These are phyloP conservation scores for Debaryomycetaceae sp. DNA, from an alignment of 1,139 yeast genomes.

Conservation along the genomic window DNA sequence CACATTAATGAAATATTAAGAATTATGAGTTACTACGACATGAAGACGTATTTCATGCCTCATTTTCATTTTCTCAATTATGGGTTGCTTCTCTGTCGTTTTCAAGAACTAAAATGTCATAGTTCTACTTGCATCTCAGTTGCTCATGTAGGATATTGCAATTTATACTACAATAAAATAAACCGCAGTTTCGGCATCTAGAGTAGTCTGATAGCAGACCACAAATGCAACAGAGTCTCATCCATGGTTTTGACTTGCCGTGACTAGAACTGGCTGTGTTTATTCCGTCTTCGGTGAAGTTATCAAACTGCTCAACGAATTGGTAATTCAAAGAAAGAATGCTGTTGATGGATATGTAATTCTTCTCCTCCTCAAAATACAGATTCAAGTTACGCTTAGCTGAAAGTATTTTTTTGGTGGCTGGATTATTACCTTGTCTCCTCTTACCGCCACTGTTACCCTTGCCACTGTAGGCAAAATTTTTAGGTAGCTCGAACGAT, in stretches of 20 bases:
- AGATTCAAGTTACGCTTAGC: slow-evolving; percentile 44
- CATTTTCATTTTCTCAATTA: too few species aligned
- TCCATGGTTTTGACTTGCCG: slow-evolving; percentile 29
- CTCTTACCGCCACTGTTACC: slow-evolving; percentile 21
- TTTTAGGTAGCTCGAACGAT: slow-evolving; percentile 42
- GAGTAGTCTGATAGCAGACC: slow-evolving; percentile 38
- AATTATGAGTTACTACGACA: too few species aligned
- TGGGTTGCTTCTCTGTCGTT: too few species aligned
- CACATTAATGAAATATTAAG: too few species aligned
- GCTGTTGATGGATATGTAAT: slow-evolving; percentile 40
- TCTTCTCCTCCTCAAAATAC: slow-evolving; percentile 48
- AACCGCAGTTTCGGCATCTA: slow-evolving; percentile 40
- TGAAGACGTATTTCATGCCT: too few species aligned
- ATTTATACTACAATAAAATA: slow-evolving; percentile 39
- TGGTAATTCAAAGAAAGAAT: slow-evolving; percentile 40
- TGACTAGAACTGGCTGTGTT: slow-evolving; percentile 10
- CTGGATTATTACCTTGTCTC: slow-evolving; percentile 43
- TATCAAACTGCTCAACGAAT: slow-evolving; percentile 35
- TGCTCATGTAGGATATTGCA: slow-evolving; percentile 42
- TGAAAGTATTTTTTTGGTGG: slow-evolving; percentile 42
- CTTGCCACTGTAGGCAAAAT: slow-evolving; percentile 31
- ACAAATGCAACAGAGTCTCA: slow-evolving; percentile 43
- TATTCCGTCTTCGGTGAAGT: slow-evolving; percentile 12
- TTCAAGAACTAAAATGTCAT: background rate
- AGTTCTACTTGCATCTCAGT: slow-evolving; percentile 34